phyloP scores from a whole-genome alignment of 2,329 filamentous ascomycete genomes.

The Simplicillium sp. region DNA sequence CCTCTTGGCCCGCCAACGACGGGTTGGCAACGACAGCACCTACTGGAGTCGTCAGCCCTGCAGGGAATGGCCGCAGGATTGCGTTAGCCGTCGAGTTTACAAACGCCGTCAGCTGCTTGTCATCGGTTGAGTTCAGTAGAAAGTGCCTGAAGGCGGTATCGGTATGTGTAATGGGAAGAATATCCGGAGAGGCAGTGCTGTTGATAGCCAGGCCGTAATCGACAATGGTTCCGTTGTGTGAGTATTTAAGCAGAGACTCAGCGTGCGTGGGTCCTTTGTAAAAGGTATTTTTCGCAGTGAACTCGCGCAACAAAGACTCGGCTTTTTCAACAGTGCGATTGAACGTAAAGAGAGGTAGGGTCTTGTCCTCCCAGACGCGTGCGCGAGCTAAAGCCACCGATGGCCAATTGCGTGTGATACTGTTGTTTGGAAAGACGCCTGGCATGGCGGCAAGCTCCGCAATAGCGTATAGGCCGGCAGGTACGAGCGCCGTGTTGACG shows the following conservation, averaged over 20 bases:
- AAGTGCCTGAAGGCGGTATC: slow-evolving; percentile 57
- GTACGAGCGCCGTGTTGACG: slow-evolving; percentile 54
- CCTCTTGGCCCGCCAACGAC: slow-evolving; percentile 38
- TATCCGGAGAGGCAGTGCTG: slow-evolving; percentile 34
- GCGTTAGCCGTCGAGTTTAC: slow-evolving; percentile 48
- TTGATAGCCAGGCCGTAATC: slow-evolving; percentile 50
- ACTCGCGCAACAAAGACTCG: slow-evolving; percentile 33
- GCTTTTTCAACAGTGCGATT: slow-evolving; percentile 33
- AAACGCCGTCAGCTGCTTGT: slow-evolving; percentile 44
- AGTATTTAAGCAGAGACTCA: slow-evolving; percentile 23
- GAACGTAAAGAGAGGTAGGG: slow-evolving; percentile 45
- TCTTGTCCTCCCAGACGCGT: slow-evolving; percentile 51
- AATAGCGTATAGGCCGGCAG: slow-evolving; percentile 51
- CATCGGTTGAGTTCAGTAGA: slow-evolving; percentile 49
- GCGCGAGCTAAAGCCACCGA: slow-evolving; percentile 37
- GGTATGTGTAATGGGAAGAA: slow-evolving; percentile 53
- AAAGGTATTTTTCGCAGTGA: slow-evolving; percentile 24
- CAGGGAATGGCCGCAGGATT: slow-evolving; percentile 47
- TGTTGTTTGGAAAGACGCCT: slow-evolving; percentile 39
- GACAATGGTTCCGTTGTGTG: slow-evolving; percentile 24
- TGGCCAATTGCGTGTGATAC: slow-evolving; percentile 29
- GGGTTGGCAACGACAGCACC: slow-evolving; percentile 54
- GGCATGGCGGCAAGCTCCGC: slow-evolving; percentile 33
- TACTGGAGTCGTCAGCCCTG: slow-evolving; percentile 45
- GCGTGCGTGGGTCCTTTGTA: slow-evolving; percentile 35